Conservation (phyloP, 2,329 filamentous ascomycete genomes). For the Sphaerulina vaccinii region DNA sequence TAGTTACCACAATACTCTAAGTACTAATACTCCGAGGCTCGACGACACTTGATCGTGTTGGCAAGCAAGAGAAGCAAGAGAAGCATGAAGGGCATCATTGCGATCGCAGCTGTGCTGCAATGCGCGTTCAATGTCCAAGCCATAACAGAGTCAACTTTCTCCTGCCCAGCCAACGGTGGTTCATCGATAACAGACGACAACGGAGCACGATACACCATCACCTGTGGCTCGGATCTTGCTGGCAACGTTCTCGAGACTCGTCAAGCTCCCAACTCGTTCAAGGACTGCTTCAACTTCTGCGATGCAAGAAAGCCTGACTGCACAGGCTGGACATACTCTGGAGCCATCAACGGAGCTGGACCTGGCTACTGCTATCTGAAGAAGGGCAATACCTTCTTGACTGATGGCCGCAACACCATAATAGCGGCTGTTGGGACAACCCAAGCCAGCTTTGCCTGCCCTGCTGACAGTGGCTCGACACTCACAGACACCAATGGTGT, state of each 20-base stretch:
- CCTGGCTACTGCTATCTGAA: slow-evolving; percentile 5
- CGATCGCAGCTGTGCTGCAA: background rate
- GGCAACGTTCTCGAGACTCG: background rate
- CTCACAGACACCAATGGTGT: slow-evolving; percentile 3
- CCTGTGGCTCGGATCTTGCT: slow-evolving; percentile 1
- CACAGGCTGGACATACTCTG: slow-evolving; percentile 6
- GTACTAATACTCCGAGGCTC: no score
- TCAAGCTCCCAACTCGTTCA: background rate
- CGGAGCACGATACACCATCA: background rate
- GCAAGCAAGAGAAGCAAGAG: no score
- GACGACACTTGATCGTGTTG: no score
- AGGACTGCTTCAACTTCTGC: slow-evolving; percentile 7
- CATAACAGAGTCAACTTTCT: background rate
- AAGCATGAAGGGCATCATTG: background rate
- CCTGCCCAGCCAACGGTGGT: background rate
- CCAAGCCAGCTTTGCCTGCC: no score
- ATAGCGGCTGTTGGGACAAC: no score
- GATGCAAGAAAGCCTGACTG: background rate
- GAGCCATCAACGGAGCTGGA: background rate
- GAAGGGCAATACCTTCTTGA: no score
- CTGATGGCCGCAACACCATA: no score
- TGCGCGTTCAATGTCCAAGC: background rate
- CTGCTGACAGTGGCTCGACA: background rate
- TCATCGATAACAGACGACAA: slow-evolving; percentile 2
- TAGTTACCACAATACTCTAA: no score